A percentile compares a stretch with the other conserved stretches of the same genome.
These are phyloP conservation scores for Baorangia bicolor DNA, from an alignment of 768 basidiomycete species.

Conservation along the genomic window DNA sequence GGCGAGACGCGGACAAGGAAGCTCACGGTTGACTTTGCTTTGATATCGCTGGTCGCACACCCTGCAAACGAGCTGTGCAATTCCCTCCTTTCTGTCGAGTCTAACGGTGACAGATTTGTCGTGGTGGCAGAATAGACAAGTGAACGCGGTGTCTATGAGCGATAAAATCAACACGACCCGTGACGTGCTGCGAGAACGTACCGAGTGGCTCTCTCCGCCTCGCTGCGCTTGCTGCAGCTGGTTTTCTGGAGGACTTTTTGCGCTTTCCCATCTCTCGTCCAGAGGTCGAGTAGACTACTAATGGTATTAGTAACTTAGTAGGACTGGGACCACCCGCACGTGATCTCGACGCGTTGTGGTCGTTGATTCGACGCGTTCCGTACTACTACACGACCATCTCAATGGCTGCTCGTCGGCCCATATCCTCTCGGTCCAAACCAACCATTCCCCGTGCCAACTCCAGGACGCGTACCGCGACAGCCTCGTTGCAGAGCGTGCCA, in stretches of 20 bases:
- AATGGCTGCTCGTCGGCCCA: conserved; percentile 67
- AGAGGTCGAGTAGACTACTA: neutral
- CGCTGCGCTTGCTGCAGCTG: conserved; percentile 59
- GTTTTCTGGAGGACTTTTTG: conserved; percentile 86
- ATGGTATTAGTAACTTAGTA: neutral
- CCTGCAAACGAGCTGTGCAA: conserved; percentile 77
- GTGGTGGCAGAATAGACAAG: conserved; percentile 87
- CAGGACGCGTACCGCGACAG: conserved; percentile 50
- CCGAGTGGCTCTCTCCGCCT: conserved; percentile 73
- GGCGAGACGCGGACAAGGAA: neutral
- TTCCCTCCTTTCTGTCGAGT: conserved; percentile 81
- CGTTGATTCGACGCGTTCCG: conserved; percentile 35
- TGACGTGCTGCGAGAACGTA: conserved; percentile 27
- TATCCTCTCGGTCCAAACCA: conserved; percentile 44
- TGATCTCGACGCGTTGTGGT: conserved; percentile 33
- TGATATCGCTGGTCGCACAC: conserved; percentile 87
- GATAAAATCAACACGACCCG: conserved; percentile 1
- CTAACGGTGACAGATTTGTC: conserved; percentile 86
- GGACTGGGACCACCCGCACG: conserved; percentile 16
- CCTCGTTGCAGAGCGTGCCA: conserved; percentile 30
- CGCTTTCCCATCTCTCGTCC: conserved; percentile 72
- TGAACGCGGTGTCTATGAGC: conserved; percentile 71
- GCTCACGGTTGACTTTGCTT: conserved; percentile 82
- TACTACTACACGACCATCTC: conserved; percentile 12
- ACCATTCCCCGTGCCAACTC: conserved; percentile 32